Conservation (phyloP, 208 protist genomes). For the Blechomonas ayalai region DNA sequence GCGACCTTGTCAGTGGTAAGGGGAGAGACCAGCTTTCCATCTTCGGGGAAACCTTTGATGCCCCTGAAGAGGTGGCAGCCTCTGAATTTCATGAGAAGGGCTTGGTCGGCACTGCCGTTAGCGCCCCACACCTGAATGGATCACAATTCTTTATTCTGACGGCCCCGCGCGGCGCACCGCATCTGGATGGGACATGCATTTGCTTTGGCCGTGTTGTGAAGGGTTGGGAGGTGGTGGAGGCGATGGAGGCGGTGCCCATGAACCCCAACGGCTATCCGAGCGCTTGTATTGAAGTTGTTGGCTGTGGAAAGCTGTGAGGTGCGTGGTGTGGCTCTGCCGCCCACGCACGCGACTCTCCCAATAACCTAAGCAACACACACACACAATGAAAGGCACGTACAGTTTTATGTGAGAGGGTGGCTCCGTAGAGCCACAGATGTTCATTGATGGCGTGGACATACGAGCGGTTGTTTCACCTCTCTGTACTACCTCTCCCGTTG, state of each 20-base stretch:
- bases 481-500: no score
- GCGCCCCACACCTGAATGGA: conserved; percentile 95
- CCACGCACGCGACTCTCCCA: no score
- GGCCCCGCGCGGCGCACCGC: conserved; percentile 42
- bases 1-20: conserved; percentile 70
- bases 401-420: no score
- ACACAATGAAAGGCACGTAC: no score
- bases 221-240: conserved; percentile 75
- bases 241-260: conserved; percentile 59
- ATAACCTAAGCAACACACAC: no score
- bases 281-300: conserved; percentile 40
- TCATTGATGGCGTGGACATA: no score
- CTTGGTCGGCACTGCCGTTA: conserved; percentile 97
- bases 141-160: conserved; percentile 91
- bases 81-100: conserved; percentile 79
- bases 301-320: conserved; percentile 40
- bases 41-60: conserved; percentile 93
- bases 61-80: conserved; percentile 92
- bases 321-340: conserved; percentile 1
- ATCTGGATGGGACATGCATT: conserved; percentile 92
- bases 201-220: conserved; percentile 91
- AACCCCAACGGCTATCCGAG: conserved; percentile 29
- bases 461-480: no score
- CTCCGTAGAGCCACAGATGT: no score
- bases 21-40: conserved; percentile 96